Conservation (phyloP, 2,329 filamentous ascomycete species). For the Mollisia scopiformis region DNA sequence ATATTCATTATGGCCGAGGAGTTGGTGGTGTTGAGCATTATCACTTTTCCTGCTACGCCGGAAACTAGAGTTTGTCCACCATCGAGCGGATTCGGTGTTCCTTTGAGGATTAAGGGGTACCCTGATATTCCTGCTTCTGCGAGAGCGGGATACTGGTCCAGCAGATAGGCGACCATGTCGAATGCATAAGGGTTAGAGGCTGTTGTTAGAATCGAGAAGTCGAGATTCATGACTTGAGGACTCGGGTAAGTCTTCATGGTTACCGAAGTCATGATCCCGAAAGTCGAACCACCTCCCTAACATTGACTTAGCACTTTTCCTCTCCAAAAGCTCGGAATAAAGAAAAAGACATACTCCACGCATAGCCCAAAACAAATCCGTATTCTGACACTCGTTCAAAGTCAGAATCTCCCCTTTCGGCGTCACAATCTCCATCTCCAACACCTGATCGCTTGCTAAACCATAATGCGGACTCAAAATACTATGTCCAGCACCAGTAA, state of each 20-base stretch:
- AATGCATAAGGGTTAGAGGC: constrained; percentile 44
- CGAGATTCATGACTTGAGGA: constrained; percentile 30
- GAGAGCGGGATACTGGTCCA: constrained; percentile 49
- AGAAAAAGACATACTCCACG: constrained; percentile 8
- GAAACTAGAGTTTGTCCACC: constrained; percentile 38
- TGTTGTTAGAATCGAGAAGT: constrained; percentile 35
- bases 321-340: not conserved
- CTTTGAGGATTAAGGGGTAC: constrained; percentile 44
- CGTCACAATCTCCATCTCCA: constrained; percentile 14
- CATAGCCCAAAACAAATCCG: constrained; percentile 20
- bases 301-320: not conserved
- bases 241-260: constrained; percentile 56
- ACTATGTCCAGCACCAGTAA: constrained; percentile 19
- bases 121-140: constrained; percentile 54
- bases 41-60: constrained; percentile 37
- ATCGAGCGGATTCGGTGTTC: constrained; percentile 13
- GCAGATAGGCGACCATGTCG: constrained; percentile 50
- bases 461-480: constrained; percentile 15
- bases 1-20: constrained; percentile 17
- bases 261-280: constrained; percentile 60
- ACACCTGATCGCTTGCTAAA: constrained; percentile 16
- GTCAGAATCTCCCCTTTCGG: constrained; percentile 8
- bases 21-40: constrained; percentile 37
- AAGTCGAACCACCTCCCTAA: constrained; percentile 63
- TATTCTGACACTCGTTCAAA: constrained; percentile 11